Evolutionary conservation across 2,329 filamentous ascomycete genomes (phyloP), one percentile per base, ranked within the genome.

Genomic region (Pyrenophora seminiperda): DNA sequence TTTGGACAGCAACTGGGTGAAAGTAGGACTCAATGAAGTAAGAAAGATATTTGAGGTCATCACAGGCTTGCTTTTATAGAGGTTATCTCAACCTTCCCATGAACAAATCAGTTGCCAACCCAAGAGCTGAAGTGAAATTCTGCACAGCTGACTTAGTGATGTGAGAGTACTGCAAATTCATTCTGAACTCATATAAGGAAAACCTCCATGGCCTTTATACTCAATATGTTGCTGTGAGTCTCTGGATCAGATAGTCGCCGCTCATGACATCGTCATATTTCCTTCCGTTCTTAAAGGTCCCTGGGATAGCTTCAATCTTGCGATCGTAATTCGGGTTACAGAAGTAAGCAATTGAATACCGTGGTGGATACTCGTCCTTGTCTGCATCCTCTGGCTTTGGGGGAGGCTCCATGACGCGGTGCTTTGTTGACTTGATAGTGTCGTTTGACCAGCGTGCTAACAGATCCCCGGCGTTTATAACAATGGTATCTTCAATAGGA

Each of bases 261-360:
- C 87, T 88, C 50, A 86, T 89, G 61, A 96, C 86, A 1, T 83
- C 84, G 27, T 81, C 75, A 65, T 96, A 96, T 75, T 92, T 94
- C 78, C 89, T 93, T 33, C 88, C 83, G 1, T 87, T 73, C 44
- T 81, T 79, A 66, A 83, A 93, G 0, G 91, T 96, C 0, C 89
- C 89, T 0, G 90, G 91, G 36, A 96, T 83, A 1, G 87, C 89
- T 61, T 94, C 88, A 58, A 96, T 95, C 47, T 82, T 76, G 59
- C 81, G 83, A 53, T 89, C 83, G 68, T 84, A 88, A 67, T 95
- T 91, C 7, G 91, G 90, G 62, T 95, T 93, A 78, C 91, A 95
- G 70, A 96, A 95, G 75, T 95, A 97, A 62, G 91, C 92, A 67
- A 97, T 87, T 63, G 88, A 93, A 68, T 97, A 97, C 20, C 78